phyloP scores from a whole-genome alignment of 495 filamentous ascomycete species.

The Geopyxis carbonaria region DNA sequence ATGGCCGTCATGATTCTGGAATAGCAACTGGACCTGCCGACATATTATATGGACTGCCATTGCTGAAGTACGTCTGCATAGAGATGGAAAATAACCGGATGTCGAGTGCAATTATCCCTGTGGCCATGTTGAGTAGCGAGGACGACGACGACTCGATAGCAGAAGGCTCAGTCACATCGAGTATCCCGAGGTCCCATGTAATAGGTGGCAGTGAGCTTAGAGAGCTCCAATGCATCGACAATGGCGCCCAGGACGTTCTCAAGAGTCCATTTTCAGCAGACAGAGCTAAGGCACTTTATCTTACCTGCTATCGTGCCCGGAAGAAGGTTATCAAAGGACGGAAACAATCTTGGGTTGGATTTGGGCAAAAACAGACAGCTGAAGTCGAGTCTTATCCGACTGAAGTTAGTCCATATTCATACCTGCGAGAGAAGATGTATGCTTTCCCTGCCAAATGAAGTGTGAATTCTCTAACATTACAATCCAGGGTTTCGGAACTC shows the following conservation, averaged over 20 bases:
- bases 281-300: conserved; percentile 51
- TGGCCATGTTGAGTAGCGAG: conserved; percentile 40
- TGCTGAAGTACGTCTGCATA: conserved; percentile 50
- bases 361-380: conserved; percentile 58
- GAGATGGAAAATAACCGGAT: conserved; percentile 54
- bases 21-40: conserved; percentile 28
- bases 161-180: conserved; percentile 11
- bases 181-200: conserved; percentile 13
- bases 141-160: conserved; percentile 24
- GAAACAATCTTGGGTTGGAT: conserved; percentile 82
- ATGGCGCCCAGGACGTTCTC: conserved; percentile 72
- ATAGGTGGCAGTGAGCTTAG: conserved; percentile 9
- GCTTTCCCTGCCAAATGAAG: conserved; percentile 7
- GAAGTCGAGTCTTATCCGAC: not conserved
- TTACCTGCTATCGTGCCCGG: conserved; percentile 67
- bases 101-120: conserved; percentile 56
- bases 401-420: too few relatives aligned
- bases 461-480: not conserved
- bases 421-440: conserved; percentile 64
- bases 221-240: conserved; percentile 42
- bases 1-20: conserved; percentile 26
- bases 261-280: conserved; percentile 54
- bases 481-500: conserved; percentile 61
- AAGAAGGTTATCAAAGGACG: conserved; percentile 51
- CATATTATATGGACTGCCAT: conserved; percentile 47